Conservation (phyloP, 345 rosid species). For the Eucalyptus rudis region DNA sequence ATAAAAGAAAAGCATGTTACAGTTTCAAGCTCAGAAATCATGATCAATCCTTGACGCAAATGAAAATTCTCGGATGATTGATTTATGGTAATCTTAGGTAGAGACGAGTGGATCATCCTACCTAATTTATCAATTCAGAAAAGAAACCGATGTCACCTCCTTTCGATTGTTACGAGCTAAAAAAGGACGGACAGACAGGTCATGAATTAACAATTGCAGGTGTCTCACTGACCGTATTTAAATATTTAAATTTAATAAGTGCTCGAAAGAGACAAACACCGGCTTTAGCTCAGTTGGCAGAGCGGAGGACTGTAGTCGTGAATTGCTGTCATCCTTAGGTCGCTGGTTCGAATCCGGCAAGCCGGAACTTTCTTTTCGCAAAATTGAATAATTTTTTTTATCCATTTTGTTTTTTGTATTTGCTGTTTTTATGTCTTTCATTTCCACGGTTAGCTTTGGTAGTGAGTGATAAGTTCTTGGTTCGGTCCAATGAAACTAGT, state of each 20-base stretch:
- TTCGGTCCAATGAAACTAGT: too few relatives aligned
- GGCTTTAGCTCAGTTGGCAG: conserved; percentile 97
- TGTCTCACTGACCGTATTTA: rapidly evolving
- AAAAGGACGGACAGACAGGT: background rate
- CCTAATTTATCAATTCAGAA: background rate
- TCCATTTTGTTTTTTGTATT: background rate
- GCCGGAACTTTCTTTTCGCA: background rate
- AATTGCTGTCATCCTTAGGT: conserved; percentile 1
- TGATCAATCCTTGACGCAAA: background rate
- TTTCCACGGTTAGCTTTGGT: background rate
- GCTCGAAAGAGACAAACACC: rapidly evolving
- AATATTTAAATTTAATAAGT: rapidly evolving
- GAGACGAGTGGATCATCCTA: background rate
- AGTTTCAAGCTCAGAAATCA: background rate
- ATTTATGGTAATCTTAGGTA: background rate
- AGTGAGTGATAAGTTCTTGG: too few relatives aligned
- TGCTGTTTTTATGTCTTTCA: background rate
- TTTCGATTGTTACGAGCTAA: background rate
- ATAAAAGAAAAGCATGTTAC: background rate
- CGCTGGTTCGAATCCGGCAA: conserved; percentile 52
- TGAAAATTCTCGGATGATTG: background rate
- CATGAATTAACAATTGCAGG: background rate
- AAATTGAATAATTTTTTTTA: background rate
- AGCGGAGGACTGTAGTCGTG: conserved; percentile 98
- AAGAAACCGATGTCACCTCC: background rate